Percentiles rank a stretch among this genome's conserved stretches.
Evolutionary conservation across 495 filamentous ascomycete genomes (phyloP).

Genomic region (Hapsidospora chrysogenum): DNA sequence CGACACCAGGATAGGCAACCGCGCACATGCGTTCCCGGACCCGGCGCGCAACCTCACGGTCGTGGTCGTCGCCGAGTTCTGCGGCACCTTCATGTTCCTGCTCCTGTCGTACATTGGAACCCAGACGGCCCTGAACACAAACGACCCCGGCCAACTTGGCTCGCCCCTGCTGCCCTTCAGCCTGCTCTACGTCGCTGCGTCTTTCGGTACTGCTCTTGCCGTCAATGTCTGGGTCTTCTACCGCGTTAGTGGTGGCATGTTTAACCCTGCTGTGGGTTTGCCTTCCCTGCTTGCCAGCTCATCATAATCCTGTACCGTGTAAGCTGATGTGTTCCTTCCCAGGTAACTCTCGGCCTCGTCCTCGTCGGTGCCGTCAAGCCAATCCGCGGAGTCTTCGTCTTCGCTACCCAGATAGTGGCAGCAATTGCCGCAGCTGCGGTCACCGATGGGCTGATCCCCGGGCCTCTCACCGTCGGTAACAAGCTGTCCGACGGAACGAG

Average conservation of each 20-base stretch:
- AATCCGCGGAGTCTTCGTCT: slow-evolving; percentile 23
- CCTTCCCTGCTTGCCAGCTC: too few species aligned
- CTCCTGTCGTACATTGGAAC: slow-evolving; percentile 44
- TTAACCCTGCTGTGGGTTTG: slow-evolving; percentile 6
- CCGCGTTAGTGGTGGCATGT: slow-evolving; percentile 15
- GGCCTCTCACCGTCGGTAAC: slow-evolving; percentile 25
- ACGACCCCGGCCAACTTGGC: slow-evolving; percentile 6
- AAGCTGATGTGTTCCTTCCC: not conserved
- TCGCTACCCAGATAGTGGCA: slow-evolving; percentile 30
- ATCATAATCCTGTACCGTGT: not conserved
- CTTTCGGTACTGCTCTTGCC: slow-evolving; percentile 48
- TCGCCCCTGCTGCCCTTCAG: slow-evolving; percentile 7
- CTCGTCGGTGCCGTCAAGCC: slow-evolving; percentile 28
- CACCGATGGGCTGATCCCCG: slow-evolving; percentile 27
- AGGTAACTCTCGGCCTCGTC: slow-evolving; percentile 26
- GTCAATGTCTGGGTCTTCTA: slow-evolving; percentile 63
- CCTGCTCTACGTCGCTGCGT: slow-evolving; percentile 44
- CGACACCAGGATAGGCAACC: too few species aligned
- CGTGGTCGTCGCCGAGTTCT: slow-evolving; percentile 40
- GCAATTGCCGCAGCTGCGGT: slow-evolving; percentile 29
- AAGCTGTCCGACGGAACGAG: slow-evolving; percentile 22
- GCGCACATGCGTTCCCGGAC: too few species aligned
- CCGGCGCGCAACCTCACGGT: slow-evolving; percentile 24
- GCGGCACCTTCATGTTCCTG: slow-evolving; percentile 55
- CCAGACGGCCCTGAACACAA: slow-evolving; percentile 6